Conservation (phyloP, 2,329 filamentous ascomycete species). For the Fusarium irregulare region DNA sequence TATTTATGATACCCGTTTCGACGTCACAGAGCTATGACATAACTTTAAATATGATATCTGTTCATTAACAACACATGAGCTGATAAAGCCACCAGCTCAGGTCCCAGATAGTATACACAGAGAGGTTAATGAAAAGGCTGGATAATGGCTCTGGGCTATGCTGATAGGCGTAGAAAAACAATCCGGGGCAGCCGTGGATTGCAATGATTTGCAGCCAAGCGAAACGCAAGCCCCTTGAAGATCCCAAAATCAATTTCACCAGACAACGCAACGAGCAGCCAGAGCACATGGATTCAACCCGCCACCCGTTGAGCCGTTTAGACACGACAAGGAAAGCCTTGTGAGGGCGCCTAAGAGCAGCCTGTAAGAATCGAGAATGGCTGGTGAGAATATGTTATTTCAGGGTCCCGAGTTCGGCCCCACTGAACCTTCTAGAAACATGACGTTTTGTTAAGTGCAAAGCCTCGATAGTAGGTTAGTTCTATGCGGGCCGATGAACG, state of each 20-base stretch:
- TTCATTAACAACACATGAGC: background rate
- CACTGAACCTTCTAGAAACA: conserved; percentile 61
- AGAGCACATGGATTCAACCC: conserved; percentile 12
- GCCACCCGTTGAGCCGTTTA: conserved; percentile 25
- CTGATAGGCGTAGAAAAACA: conserved; percentile 17
- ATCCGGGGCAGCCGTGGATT: conserved; percentile 30
- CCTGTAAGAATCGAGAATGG: conserved; percentile 27
- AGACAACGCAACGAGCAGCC: conserved; percentile 3
- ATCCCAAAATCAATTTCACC: conserved; percentile 14
- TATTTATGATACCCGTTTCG: background rate
- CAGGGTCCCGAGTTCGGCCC: conserved; percentile 42
- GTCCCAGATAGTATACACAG: background rate
- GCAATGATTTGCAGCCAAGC: conserved; percentile 42
- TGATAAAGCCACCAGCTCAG: background rate
- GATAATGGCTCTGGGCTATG: conserved; percentile 11
- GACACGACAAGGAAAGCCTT: conserved; percentile 15
- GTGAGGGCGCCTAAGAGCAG: conserved; percentile 17
- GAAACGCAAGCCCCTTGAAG: conserved; percentile 27
- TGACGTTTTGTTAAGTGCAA: conserved; percentile 51
- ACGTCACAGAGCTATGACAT: background rate
- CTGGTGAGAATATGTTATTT: conserved; percentile 14
- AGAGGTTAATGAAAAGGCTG: conserved; percentile 9
- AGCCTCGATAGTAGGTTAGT: conserved; percentile 47
- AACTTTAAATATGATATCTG: background rate
- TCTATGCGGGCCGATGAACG: conserved; percentile 21